phyloP scores from a whole-genome alignment of 2,329 filamentous ascomycete genomes.

The Ceratocystis ficicola region DNA sequence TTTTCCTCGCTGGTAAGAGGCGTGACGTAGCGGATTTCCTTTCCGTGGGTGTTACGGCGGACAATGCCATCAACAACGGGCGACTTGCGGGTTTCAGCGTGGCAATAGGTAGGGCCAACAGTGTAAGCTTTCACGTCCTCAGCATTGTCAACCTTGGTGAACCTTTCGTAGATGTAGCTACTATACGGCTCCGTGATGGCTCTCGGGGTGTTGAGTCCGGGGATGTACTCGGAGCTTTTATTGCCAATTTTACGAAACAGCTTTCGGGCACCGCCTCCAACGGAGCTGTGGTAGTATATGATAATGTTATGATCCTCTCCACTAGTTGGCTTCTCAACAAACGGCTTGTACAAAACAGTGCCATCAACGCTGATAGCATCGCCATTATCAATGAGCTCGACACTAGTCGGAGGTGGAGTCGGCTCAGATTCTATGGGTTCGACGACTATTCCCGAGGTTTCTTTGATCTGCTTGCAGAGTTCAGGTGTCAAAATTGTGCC shows the following conservation, averaged over 20 bases:
- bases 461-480: slow-evolving; percentile 65
- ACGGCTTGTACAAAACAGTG: slow-evolving; percentile 69
- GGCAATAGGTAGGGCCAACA: slow-evolving; percentile 82
- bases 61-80: slow-evolving; percentile 95
- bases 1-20: slow-evolving; percentile 68
- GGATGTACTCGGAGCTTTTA: slow-evolving; percentile 92
- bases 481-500: slow-evolving; percentile 67
- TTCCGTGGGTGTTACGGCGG: slow-evolving; percentile 89
- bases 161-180: slow-evolving; percentile 95
- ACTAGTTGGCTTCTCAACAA: slow-evolving; percentile 96
- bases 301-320: slow-evolving; percentile 98
- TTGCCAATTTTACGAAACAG: slow-evolving; percentile 97
- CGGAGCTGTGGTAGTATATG: slow-evolving; percentile 84
- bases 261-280: slow-evolving; percentile 78
- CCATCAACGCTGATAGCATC: slow-evolving; percentile 85
- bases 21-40: slow-evolving; percentile 92
- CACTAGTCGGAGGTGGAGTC: slow-evolving; percentile 49
- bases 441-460: slow-evolving; percentile 65
- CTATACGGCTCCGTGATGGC: slow-evolving; percentile 67
- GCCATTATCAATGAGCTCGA: slow-evolving; percentile 80
- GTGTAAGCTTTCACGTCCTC: slow-evolving; percentile 99
- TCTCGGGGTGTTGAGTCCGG: slow-evolving; percentile 61
- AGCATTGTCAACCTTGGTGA: slow-evolving; percentile 89
- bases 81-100: slow-evolving; percentile 93
- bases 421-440: slow-evolving; percentile 31